Conservation (phyloP, 1,139 yeast species). For the Saccharomycopsis hybrid region DNA sequence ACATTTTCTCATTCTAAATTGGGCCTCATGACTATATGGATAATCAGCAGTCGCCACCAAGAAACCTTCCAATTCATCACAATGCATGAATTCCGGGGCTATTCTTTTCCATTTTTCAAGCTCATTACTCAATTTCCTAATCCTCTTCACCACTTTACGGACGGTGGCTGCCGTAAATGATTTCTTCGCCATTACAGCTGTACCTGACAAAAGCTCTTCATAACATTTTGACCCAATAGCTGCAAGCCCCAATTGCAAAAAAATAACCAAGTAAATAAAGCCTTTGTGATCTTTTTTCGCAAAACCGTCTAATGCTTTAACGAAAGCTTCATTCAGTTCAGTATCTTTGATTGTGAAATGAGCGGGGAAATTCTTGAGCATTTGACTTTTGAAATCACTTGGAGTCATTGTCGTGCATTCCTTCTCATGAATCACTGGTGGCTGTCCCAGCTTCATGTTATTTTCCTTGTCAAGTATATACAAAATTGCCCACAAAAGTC, state of each 20-base stretch:
- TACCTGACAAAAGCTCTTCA: neutral
- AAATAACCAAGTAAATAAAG: neutral
- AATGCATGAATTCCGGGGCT: neutral
- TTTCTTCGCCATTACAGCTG: neutral
- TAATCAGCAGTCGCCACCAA: neutral
- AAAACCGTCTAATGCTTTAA: neutral
- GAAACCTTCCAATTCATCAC: neutral
- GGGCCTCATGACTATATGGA: neutral
- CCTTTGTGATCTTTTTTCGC: neutral
- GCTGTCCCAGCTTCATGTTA: slow-evolving; percentile 1
- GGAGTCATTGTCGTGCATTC: slow-evolving; percentile 1
- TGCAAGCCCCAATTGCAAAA: neutral
- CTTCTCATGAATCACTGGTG: slow-evolving; percentile 8
- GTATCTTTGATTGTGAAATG: slow-evolving; percentile 1
- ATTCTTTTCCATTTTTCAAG: neutral
- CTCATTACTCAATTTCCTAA: neutral
- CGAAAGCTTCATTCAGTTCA: neutral
- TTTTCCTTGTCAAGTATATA: slow-evolving; percentile 7
- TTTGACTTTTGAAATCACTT: slow-evolving; percentile 3
- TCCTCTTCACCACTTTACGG: neutral
- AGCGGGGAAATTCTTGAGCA: slow-evolving; percentile 5
- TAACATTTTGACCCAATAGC: slow-evolving; percentile 3
- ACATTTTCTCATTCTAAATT: neutral
- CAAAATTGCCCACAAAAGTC: slow-evolving; percentile 4
- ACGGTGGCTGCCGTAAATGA: neutral